Base-by-base conservation (phyloP, 176 grass and related monocot genomes). In the Typha latifolia region DNA sequence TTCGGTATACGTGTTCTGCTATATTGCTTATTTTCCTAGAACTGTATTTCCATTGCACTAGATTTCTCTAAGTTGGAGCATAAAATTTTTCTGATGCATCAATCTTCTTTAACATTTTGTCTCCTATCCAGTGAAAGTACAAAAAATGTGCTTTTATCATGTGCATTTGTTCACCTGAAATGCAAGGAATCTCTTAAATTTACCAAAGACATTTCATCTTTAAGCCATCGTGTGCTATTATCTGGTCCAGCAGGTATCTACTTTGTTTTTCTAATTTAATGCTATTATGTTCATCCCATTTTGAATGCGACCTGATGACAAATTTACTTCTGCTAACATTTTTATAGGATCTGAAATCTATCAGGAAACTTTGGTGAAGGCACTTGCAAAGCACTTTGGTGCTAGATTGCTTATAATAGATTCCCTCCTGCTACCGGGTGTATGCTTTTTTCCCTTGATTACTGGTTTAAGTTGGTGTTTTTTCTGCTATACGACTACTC, bases 281-380 rank as follows among this genome's bases (percentile, higher is more conserved):
- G 20, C 3, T n/a, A 66, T 15, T 27, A 49, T 62, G 18, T 57
- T 77, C 63, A 62, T 47, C 47, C 2, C 62, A 64, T 21, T 29
- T 32, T 23, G 2, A 50, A 12, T 19, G 9, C 16, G 16, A 26
- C 14, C 16, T 64, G 20, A 20, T 64, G 14, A 18, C 14, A 22
- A 51, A 20, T 12, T 50, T 13, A 20, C 16, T 18, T 8, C 20
- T 51, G 24, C 9, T 61, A 53, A 32, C 75, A 61, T 62, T 10
- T 81, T 50, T 77, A 19, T 70, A 97, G 93, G 93, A 31, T 86
- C 88, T 76, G 93, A 97, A 66, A 97, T 97, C 59, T 97, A 97
- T 82, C 88, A 89, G 83, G 93, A 97, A 78, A 84, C 62, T 62
- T 76, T 92, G 73, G 83, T 91, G 62, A 97, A 89, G 73, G 81